Percentiles rank a stretch among this genome's conserved stretches.
Evolutionary conservation across 2,329 filamentous ascomycete species (phyloP).

Genomic region (Fusarium dimerum): DNA sequence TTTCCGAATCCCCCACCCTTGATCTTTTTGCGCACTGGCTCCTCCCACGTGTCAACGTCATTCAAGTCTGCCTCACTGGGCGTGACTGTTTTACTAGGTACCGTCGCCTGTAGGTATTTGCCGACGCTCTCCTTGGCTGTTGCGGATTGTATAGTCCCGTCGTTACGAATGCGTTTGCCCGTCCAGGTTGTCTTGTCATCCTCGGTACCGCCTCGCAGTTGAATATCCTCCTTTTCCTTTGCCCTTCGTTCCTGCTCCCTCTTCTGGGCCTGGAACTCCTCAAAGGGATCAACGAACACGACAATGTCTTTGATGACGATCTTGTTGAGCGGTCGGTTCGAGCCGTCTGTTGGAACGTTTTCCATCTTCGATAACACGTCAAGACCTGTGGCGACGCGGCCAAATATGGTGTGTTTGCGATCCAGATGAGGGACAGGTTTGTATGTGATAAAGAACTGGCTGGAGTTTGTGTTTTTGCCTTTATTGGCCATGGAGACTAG

Average conservation of each 20-base stretch:
- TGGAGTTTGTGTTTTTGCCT: constrained; percentile 95
- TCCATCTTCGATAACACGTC: constrained; percentile 77
- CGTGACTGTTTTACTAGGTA: constrained; percentile 26
- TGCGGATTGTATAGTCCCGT: constrained; percentile 56
- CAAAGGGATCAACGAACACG: constrained; percentile 92
- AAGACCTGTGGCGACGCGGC: constrained; percentile 74
- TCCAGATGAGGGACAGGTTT: constrained; percentile 83
- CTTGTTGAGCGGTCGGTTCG: constrained; percentile 73
- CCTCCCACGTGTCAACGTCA: constrained; percentile 65
- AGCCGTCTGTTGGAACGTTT: constrained; percentile 71
- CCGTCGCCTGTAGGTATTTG: constrained; percentile 75
- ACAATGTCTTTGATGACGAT: constrained; percentile 81
- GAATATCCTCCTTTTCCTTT: constrained; percentile 61
- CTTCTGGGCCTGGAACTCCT: constrained; percentile 82
- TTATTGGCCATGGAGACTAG: constrained; percentile 90
- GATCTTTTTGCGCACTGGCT: constrained; percentile 78
- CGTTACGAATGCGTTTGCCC: constrained; percentile 78
- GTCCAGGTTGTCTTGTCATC: constrained; percentile 96
- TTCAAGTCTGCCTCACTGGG: constrained; percentile 64
- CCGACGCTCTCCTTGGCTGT: constrained; percentile 57
- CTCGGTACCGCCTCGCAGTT: constrained; percentile 69
- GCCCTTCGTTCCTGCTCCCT: constrained; percentile 61
- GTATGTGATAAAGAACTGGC: constrained; percentile 94
- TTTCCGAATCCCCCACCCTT: constrained; percentile 85
- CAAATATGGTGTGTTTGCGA: constrained; percentile 97